Percentiles rank a stretch among this genome's conserved stretches.
Evolutionary conservation across 2,329 filamentous ascomycete species (phyloP).

Genomic region (Apiospora sp.): DNA sequence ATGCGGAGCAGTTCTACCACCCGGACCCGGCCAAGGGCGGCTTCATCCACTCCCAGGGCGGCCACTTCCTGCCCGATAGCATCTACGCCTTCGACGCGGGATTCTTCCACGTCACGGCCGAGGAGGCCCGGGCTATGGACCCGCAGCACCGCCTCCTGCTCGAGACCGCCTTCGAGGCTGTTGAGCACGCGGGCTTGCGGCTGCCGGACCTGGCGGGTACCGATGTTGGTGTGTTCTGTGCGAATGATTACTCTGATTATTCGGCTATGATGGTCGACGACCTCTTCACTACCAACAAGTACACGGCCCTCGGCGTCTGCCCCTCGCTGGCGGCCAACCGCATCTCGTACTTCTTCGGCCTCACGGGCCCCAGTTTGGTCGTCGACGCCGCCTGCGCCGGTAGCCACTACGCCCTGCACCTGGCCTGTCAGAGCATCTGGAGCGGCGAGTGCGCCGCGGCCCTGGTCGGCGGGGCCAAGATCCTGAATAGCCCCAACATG

Average conservation of each 20-base stretch:
- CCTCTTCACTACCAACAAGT: constrained; percentile 27
- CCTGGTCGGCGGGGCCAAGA: constrained; percentile 28
- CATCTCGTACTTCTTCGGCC: constrained; percentile 45
- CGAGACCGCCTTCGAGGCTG: constrained; percentile 44
- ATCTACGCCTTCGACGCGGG: constrained; percentile 41
- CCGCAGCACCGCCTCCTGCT: constrained; percentile 40
- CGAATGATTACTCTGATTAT: constrained; percentile 24
- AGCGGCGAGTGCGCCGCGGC: constrained; percentile 35
- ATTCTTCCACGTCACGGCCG: constrained; percentile 47
- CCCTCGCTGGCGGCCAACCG: constrained; percentile 41
- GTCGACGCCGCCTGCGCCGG: constrained; percentile 56
- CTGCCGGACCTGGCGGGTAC: constrained; percentile 26
- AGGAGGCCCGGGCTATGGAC: constrained; percentile 46
- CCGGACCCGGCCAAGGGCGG: constrained; percentile 44
- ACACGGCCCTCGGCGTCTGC: constrained; percentile 40
- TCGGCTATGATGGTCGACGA: background rate
- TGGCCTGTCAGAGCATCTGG: constrained; percentile 39
- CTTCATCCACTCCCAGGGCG: constrained; percentile 32
- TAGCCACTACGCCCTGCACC: constrained; percentile 45
- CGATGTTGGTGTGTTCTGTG: constrained; percentile 29
- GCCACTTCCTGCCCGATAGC: constrained; percentile 44
- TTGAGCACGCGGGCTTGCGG: constrained; percentile 30
- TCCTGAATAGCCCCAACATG: constrained; percentile 24
- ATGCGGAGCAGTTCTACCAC: constrained; percentile 41
- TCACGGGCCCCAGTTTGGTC: constrained; percentile 49